Evolutionary conservation across 345 rosid species (phyloP), one percentile per base, ranked within the genome.

Genomic region (Ceriops decandra): DNA sequence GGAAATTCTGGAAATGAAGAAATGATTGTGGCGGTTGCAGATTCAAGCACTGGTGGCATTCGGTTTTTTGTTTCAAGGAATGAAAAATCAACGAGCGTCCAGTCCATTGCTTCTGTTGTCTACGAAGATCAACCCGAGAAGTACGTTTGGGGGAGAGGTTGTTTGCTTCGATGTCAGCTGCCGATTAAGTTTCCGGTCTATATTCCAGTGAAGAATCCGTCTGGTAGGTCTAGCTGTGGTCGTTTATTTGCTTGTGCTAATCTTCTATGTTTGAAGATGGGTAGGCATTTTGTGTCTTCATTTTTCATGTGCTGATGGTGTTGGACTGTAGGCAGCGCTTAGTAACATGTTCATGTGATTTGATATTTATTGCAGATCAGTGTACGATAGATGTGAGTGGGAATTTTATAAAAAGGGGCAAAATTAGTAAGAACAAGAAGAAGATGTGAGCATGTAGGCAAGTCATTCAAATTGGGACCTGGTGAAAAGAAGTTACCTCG

Each of bases 111-210:
- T 74, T 80, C 85, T 24, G 89, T 85, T 70, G 76, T 82, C 30
- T 86, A 89, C 7, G 95, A 82, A 75, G 87, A 82, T 53, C 78
- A 79, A 56, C 85, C 88, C n/a, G 89, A 80, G 58, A 78, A 83
- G 62, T 86, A 68, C 78, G 57, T 90, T 19, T 93, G 97, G 97
- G 97, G 85, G 77, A 88, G 57, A 26, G 96, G 95, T 59, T 93
- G 98, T 74, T 82, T 93, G 62, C 79, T 93, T 71, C 92, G 84
- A 33, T 93, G 96, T 72, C 79, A 81, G 77, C 87, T 90, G 68
- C 89, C 95, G 0, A 74, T 93, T 36, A 85, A 81, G 76, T 63
- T 90, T 66, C 97, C 96, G 0, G 73, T 87, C 60, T 91, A 79
- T 79, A 77, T 81, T 60, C 91, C 88, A 0, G 76, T 78, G 54